Conservation (phyloP, 805 yeast species). For the Metschnikowia amazonensis region DNA sequence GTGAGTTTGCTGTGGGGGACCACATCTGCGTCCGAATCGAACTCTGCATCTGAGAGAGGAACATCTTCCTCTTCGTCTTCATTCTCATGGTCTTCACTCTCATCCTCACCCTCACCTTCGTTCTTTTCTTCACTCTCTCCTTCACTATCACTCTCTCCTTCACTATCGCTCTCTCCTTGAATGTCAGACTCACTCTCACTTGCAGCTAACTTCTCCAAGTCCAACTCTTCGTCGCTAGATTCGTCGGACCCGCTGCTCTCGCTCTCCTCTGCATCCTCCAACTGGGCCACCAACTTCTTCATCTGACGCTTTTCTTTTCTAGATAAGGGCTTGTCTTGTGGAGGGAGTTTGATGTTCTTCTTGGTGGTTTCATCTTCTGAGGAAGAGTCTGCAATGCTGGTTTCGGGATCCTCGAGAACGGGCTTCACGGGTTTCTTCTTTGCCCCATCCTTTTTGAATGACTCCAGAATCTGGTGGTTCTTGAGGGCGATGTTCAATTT, state of each 20-base stretch:
- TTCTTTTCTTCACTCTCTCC: conserved; percentile 47
- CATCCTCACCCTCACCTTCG: conserved; percentile 15
- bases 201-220: conserved; percentile 17
- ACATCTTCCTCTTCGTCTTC: conserved; percentile 67
- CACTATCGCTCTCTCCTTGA: conserved; percentile 26
- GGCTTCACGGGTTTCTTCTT: conserved; percentile 13
- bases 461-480: conserved; percentile 15
- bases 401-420: conserved; percentile 13
- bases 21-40: conserved; percentile 91
- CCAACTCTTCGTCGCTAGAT: conserved; percentile 50
- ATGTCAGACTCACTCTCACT: conserved; percentile 18
- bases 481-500: conserved; percentile 19
- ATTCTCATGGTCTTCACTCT: conserved; percentile 6
- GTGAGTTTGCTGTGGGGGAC: conserved; percentile 90
- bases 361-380: conserved; percentile 39
- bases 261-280: conserved; percentile 30
- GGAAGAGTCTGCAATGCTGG: conserved; percentile 3
- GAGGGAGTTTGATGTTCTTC: conserved; percentile 26
- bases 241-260: conserved; percentile 41
- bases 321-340: conserved; percentile 37
- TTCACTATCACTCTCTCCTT: conserved; percentile 4
- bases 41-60: conserved; percentile 84
- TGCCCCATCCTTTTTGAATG: conserved; percentile 2
- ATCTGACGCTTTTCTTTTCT: conserved; percentile 61
- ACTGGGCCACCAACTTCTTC: conserved; percentile 44